Percentiles rank a stretch among this genome's conserved stretches.
Conservation (phyloP, 805 yeast genomes). For the Kazachstania psychrophila region DNA sequence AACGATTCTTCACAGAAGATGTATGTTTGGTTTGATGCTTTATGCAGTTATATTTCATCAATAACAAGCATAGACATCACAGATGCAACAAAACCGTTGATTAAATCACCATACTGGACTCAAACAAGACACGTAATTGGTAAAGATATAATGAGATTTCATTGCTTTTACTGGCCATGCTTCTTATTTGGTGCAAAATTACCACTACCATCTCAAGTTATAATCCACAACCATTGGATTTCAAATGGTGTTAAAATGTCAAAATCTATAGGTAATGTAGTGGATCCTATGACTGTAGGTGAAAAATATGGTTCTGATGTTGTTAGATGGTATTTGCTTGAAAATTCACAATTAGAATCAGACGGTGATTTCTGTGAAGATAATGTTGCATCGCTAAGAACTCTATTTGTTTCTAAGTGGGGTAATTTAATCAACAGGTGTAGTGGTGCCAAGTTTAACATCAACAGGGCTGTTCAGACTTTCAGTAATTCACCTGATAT, state of each 20-base stretch:
- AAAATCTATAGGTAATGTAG: conserved; percentile 85
- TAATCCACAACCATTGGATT: conserved; percentile 94
- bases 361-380: conserved; percentile 75
- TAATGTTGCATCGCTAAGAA: conserved; percentile 43
- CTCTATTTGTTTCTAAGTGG: conserved; percentile 67
- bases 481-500: conserved; percentile 8
- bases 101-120: conserved; percentile 16
- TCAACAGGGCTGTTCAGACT: conserved; percentile 36
- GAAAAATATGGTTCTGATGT: conserved; percentile 62
- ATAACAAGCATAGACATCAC: conserved; percentile 44
- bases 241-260: conserved; percentile 89
- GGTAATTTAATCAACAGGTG: conserved; percentile 71
- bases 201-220: conserved; percentile 58
- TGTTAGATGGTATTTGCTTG: conserved; percentile 64
- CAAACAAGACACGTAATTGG: conserved; percentile 75
- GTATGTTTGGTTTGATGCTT: conserved; percentile 96
- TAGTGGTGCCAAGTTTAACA: conserved; percentile 59
- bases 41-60: conserved; percentile 73
- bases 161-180: conserved; percentile 90
- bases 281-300: conserved; percentile 70
- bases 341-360: conserved; percentile 60
- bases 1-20: conserved; percentile 65
- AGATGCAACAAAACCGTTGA: not conserved
- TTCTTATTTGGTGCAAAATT: conserved; percentile 76
- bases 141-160: conserved; percentile 83